Percentiles rank a stretch among this genome's conserved stretches.
These are phyloP conservation scores for Penstemon davidsonii DNA, from an alignment of 257 asterid genomes.

Conservation along the genomic window DNA sequence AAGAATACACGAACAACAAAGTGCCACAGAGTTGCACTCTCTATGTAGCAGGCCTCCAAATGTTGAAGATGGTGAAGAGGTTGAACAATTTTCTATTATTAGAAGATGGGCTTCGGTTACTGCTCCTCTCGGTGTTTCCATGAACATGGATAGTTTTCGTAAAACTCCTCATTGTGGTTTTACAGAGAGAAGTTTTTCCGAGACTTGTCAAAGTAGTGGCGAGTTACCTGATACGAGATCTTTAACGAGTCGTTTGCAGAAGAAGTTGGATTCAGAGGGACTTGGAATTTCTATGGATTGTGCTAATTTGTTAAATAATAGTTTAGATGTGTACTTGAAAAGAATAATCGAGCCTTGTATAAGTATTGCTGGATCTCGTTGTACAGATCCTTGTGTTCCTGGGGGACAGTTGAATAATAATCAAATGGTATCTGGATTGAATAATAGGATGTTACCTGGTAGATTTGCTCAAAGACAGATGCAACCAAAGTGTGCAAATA, in stretches of 20 bases:
- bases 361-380: conserved; percentile 44
- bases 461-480: conserved; percentile 24
- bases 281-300: conserved; percentile 65
- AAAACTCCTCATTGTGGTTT: conserved; percentile 39
- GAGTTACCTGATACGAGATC: conserved; percentile 62
- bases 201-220: conserved; percentile 45
- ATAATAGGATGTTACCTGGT: conserved; percentile 25
- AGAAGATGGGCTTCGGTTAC: conserved; percentile 59
- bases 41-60: conserved; percentile 73
- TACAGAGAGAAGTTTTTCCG: conserved; percentile 11
- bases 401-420: conserved; percentile 24
- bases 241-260: conserved; percentile 53
- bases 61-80: conserved; percentile 93
- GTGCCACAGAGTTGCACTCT: conserved; percentile 72
- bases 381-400: conserved; percentile 16
- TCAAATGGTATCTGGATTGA: conserved; percentile 28
- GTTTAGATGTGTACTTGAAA: conserved; percentile 67
- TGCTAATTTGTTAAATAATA: conserved; percentile 58
- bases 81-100: conserved; percentile 58
- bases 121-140: conserved; percentile 78
- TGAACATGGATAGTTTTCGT: conserved; percentile 31
- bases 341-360: conserved; percentile 68
- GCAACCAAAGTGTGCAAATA: conserved; percentile 28
- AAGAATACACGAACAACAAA: conserved; percentile 65
- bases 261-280: conserved; percentile 66